Conservation (phyloP, 1,139 yeast species). For the Saccharomyces hybrid region DNA sequence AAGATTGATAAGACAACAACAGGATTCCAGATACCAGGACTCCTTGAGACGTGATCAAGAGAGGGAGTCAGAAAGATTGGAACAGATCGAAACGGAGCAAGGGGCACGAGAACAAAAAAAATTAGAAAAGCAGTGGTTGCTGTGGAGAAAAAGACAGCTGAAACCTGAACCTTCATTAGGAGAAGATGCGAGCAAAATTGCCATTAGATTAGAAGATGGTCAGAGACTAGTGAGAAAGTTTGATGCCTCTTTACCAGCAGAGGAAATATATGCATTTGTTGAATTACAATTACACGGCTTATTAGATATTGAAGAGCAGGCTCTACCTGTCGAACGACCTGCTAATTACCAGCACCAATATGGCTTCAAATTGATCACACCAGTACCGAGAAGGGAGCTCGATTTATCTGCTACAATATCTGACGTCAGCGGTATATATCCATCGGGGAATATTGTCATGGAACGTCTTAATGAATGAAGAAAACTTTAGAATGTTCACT, state of each 20-base stretch:
- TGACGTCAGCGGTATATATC: conserved; percentile 44
- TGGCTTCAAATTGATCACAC: conserved; percentile 43
- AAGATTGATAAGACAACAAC: conserved; percentile 60
- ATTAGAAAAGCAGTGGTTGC: conserved; percentile 37
- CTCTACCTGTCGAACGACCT: conserved; percentile 30
- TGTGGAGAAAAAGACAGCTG: conserved; percentile 40
- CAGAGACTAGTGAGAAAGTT: conserved; percentile 44
- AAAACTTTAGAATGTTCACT: conserved; percentile 2
- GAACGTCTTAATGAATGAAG: conserved; percentile 29
- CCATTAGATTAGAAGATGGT: conserved; percentile 51
- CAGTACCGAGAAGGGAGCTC: conserved; percentile 48
- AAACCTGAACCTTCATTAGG: conserved; percentile 32
- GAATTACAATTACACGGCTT: conserved; percentile 37
- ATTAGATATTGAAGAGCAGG: conserved; percentile 27
- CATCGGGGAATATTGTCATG: conserved; percentile 53
- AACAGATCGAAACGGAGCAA: conserved; percentile 24
- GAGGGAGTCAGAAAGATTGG: conserved; percentile 32
- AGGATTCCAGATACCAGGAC: conserved; percentile 68
- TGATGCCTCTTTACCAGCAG: conserved; percentile 39
- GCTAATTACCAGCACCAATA: conserved; percentile 39
- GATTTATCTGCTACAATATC: conserved; percentile 32
- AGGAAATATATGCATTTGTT: conserved; percentile 54
- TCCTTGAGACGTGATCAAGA: conserved; percentile 46
- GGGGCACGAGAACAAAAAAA: conserved; percentile 22
- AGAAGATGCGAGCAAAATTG: conserved; percentile 42